These are phyloP conservation scores for Cystobasidiaceae sp. DNA, from an alignment of 1,284 basidiomycete genomes.

Conservation along the genomic window DNA sequence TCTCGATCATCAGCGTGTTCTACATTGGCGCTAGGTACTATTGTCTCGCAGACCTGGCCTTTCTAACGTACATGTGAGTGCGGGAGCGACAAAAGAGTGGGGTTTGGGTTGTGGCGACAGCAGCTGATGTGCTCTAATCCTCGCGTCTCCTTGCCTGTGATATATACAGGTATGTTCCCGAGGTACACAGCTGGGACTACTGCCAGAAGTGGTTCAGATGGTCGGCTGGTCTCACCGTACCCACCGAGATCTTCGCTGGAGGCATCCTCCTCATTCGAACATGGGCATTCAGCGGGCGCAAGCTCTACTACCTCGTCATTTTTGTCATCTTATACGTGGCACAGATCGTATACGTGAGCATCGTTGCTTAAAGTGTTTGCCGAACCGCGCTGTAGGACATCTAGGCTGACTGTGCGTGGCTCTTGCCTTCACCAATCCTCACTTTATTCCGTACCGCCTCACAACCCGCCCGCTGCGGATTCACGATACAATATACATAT, in stretches of 20 bases:
- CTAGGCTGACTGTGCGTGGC: not conserved
- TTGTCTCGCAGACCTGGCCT: not conserved
- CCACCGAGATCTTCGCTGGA: conserved; percentile 9
- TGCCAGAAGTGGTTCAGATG: conserved; percentile 7
- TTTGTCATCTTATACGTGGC: not conserved
- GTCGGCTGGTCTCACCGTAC: conserved; percentile 1
- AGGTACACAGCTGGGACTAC: not conserved
- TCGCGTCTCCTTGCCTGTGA: too few species aligned
- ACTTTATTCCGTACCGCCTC: not conserved
- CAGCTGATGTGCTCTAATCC: too few species aligned
- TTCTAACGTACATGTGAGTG: not conserved
- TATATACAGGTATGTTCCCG: not conserved
- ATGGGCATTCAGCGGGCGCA: not conserved
- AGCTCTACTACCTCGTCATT: conserved; percentile 1
- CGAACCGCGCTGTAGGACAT: too few species aligned
- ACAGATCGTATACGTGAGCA: not conserved
- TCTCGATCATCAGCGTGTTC: not conserved
- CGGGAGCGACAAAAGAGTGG: too few species aligned
- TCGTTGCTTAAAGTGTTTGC: not conserved
- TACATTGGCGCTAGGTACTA: not conserved
- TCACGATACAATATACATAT: too few species aligned
- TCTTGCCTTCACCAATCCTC: not conserved
- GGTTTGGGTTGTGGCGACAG: too few species aligned
- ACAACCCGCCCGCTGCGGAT: too few species aligned
- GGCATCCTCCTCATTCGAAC: conserved; percentile 5